phyloP scores from a whole-genome alignment of 2,329 filamentous ascomycete species.

The Aspergillus carbonarius region DNA sequence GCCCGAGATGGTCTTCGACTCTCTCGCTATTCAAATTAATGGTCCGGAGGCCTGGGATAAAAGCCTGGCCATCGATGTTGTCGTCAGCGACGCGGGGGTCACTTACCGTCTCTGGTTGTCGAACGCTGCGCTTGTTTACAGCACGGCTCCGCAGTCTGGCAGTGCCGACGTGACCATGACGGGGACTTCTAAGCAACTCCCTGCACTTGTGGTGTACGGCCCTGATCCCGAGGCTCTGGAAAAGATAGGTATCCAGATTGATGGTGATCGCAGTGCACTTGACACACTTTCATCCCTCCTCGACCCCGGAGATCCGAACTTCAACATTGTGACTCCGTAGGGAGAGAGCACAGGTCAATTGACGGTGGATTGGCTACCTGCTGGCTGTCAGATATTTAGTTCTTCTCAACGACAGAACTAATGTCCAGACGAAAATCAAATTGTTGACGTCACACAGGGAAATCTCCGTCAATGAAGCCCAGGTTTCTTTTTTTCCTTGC shows the following conservation, averaged over 20 bases:
- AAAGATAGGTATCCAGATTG: conserved; percentile 1
- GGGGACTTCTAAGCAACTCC: conserved; percentile 1
- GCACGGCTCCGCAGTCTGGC: not conserved
- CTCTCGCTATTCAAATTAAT: conserved; percentile 4
- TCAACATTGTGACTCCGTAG: conserved; percentile 11
- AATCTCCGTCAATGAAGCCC: no score
- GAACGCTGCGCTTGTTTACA: conserved; percentile 9
- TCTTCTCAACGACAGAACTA: no score
- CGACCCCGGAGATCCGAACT: conserved; percentile 6
- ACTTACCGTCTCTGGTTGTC: conserved; percentile 5
- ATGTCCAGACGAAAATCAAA: no score
- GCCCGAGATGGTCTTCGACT: conserved; percentile 9
- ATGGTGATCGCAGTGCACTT: not conserved
- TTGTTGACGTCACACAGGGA: no score
- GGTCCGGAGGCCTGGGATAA: conserved; percentile 7
- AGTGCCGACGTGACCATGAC: not conserved
- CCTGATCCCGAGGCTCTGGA: not conserved
- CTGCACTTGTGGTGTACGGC: conserved; percentile 1
- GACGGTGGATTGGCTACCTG: no score
- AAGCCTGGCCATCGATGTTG: not conserved
- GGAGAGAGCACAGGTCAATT: no score
- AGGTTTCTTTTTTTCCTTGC: no score
- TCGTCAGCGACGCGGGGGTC: not conserved
- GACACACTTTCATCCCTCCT: conserved; percentile 1
- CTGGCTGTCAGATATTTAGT: no score